Percentiles rank a stretch among this genome's conserved stretches.
phyloP scores from a whole-genome alignment of 257 asterid species.

The Salvia hispanica region DNA sequence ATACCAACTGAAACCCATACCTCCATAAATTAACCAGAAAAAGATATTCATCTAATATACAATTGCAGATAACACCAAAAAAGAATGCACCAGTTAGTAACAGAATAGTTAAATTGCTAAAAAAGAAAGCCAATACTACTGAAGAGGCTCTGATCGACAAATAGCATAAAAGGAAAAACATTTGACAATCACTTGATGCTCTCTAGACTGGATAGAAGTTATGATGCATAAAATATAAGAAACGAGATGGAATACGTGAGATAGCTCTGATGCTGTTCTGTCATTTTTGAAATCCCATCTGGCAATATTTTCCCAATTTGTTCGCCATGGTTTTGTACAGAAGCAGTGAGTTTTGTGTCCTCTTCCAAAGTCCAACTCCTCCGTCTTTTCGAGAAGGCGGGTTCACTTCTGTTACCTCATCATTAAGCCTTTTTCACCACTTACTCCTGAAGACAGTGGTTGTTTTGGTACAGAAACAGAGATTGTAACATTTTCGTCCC shows the following conservation, averaged over 20 bases:
- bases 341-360: constrained; percentile 69
- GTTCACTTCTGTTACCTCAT: constrained; percentile 45
- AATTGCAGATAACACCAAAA: background rate
- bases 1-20: constrained; percentile 39
- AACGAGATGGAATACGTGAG: constrained; percentile 55
- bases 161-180: constrained; percentile 18
- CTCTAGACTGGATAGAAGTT: constrained; percentile 1
- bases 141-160: background rate
- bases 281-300: constrained; percentile 70
- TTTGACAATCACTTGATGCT: background rate
- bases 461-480: constrained; percentile 70
- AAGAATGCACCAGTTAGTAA: constrained; percentile 1
- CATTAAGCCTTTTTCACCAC: constrained; percentile 57
- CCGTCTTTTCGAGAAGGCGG: constrained; percentile 53
- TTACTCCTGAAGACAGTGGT: constrained; percentile 46
- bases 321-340: constrained; percentile 74
- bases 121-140: background rate
- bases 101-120: constrained; percentile 12
- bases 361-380: constrained; percentile 71
- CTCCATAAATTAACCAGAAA: constrained; percentile 10
- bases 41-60: background rate
- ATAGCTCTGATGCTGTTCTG: constrained; percentile 70
- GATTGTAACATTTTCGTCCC: constrained; percentile 53
- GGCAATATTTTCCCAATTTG: constrained; percentile 68
- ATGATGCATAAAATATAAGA: background rate